A percentile compares a stretch with the other conserved stretches of the same genome.
These are phyloP conservation scores for Paspalum notatum DNA, from an alignment of 176 grass and related monocot genomes.

Conservation along the genomic window DNA sequence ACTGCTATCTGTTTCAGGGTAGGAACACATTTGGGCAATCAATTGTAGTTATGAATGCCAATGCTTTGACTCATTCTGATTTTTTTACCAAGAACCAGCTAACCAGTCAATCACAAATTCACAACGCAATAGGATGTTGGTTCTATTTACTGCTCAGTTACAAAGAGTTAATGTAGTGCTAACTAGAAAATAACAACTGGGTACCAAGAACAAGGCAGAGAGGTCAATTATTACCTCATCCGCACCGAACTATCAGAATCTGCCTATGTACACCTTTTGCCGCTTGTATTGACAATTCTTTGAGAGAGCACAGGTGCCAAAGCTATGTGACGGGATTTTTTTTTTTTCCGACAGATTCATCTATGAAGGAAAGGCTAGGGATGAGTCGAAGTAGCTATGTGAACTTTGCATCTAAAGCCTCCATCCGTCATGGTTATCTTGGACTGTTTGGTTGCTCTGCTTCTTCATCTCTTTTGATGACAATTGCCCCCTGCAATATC, in stretches of 20 bases:
- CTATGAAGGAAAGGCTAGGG: neutral
- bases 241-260: neutral
- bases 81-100: neutral
- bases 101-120: neutral
- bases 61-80: neutral
- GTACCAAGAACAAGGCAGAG: neutral
- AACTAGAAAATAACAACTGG: neutral
- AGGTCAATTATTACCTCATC: too few species aligned
- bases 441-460: constrained; percentile 23
- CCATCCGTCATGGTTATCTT: constrained; percentile 18
- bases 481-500: constrained; percentile 17
- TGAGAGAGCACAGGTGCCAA: neutral
- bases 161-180: neutral
- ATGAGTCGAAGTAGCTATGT: neutral
- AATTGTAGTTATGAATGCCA: neutral
- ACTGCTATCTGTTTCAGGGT: neutral
- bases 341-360: neutral
- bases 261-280: constrained; percentile 12
- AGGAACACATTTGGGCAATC: neutral
- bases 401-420: neutral
- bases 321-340: neutral
- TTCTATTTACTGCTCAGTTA: neutral
- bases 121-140: neutral
- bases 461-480: constrained; percentile 29
- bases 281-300: neutral